Conservation (phyloP, 1,284 basidiomycete genomes). For the Pseudozyma tsukubaensis region DNA sequence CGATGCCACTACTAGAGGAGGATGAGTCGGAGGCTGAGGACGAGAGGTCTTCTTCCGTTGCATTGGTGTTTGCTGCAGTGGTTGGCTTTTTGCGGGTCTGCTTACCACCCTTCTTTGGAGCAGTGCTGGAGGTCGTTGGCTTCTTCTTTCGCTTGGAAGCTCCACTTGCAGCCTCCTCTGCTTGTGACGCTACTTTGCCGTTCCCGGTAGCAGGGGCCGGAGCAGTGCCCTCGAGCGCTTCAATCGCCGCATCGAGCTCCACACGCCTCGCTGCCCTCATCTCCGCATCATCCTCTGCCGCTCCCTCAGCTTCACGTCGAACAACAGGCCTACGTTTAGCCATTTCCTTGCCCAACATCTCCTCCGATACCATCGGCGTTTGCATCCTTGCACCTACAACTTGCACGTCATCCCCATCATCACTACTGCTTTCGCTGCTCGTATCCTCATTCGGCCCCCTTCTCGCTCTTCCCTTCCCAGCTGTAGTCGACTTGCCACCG, state of each 20-base stretch:
- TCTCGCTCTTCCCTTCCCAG: not conserved
- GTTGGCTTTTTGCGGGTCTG: not conserved
- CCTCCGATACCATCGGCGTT: constrained; percentile 43
- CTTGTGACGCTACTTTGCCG: not conserved
- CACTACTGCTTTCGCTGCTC: constrained; percentile 12
- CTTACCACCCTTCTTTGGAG: too few relatives aligned
- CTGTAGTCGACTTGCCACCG: not conserved
- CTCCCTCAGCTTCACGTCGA: constrained; percentile 21
- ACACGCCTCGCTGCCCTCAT: constrained; percentile 16
- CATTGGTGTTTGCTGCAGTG: not conserved
- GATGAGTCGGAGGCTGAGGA: constrained; percentile 13
- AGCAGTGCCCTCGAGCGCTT: constrained; percentile 36
- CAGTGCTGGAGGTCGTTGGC: not conserved
- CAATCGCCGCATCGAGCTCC: constrained; percentile 48
- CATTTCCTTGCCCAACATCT: constrained; percentile 60
- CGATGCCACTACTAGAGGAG: not conserved
- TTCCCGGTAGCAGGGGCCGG: not conserved
- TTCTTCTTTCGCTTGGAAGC: constrained; percentile 26
- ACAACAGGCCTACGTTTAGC: constrained; percentile 51
- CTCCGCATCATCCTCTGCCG: not conserved
- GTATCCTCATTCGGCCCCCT: not conserved
- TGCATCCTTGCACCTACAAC: constrained; percentile 33
- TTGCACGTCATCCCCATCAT: constrained; percentile 37
- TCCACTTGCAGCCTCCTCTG: not conserved
- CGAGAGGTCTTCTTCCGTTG: constrained; percentile 7